Evolutionary conservation across 2,329 filamentous ascomycete species (phyloP).

Genomic region (Pyricularia grisea): DNA sequence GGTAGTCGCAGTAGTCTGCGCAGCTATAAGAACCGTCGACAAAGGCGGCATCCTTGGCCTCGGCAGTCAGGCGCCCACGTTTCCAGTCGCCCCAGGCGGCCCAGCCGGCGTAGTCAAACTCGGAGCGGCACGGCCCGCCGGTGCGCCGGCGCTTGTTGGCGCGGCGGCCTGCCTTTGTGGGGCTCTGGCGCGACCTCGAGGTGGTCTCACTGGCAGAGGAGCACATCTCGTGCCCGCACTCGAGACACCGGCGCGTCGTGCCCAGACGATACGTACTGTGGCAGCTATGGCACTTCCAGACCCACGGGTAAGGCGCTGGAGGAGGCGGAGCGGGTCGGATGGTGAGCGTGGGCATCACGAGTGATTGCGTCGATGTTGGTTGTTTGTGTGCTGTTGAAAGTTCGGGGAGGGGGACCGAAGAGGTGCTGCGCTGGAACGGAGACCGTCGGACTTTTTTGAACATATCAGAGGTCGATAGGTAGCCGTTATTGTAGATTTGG

Average conservation of each 20-base stretch:
- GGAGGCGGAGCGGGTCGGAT: conserved; percentile 6
- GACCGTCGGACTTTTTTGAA: neutral
- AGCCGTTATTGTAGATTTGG: neutral
- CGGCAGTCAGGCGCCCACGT: conserved; percentile 7
- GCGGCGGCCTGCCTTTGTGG: neutral
- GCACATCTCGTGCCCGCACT: conserved; percentile 27
- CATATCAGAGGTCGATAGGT: neutral
- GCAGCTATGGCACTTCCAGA: conserved; percentile 25
- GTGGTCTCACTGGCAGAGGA: conserved; percentile 11
- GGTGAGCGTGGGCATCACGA: neutral
- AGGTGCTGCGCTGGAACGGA: conserved; percentile 19
- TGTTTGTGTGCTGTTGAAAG: neutral
- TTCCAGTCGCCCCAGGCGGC: conserved; percentile 18
- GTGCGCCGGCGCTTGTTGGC: conserved; percentile 5
- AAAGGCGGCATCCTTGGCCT: conserved; percentile 11
- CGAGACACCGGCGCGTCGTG: conserved; percentile 27
- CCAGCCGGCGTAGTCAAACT: conserved; percentile 26
- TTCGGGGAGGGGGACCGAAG: neutral
- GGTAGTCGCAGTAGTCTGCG: conserved; percentile 18
- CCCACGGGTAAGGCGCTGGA: conserved; percentile 15
- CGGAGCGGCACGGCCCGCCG: conserved; percentile 13
- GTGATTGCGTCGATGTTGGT: neutral
- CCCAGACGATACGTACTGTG: conserved; percentile 15
- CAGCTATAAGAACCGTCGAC: conserved; percentile 13
- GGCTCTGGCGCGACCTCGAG: neutral